Evolutionary conservation across 371 early-diverging fungal species (phyloP), one percentile per base, ranked within the genome.

Genomic region (Rhizopus arrhizus): DNA sequence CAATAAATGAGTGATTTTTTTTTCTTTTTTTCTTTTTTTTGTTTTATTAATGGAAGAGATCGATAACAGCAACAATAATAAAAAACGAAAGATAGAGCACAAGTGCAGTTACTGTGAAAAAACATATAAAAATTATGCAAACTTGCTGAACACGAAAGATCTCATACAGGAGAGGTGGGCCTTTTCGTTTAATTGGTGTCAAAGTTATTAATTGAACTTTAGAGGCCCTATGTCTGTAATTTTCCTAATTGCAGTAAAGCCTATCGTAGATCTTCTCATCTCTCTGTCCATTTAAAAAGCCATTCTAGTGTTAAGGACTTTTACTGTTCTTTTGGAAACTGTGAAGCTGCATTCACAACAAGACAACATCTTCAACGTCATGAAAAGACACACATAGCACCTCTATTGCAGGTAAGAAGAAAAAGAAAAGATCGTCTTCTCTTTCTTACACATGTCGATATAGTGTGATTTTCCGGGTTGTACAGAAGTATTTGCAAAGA

Each of bases 81-180:
- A 64, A 41, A 54, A 22, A 32, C 36, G 58, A 45, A 64, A 52
- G 47, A 38, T 52, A 4, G 55, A 54, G 4, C 52, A 56, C 28
- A 34, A 53, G 5, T 68, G 68, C 11, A 40, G 51, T 10, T 57
- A 57, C 11, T 88, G 90, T 53, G 74, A 52, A 8, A 87, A 85
- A 55, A 33, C 71, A 0, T 90, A 84, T 56, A 65, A 72, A 15
- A 85, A 48, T 75, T 79, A 1, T 73, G 81, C 10, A 78, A 84
- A 56, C 71, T 88, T 0, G 50, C 38, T 7, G 81, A 83, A 22
- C 89, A 90, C 61, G 73, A 78, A 35, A 76, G 80, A 34, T 62
- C 74, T 1, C 90, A 88, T 69, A 83, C 86, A 3, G 83, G 84
- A 13, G 86, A 88, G 72, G 87, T 87, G 69, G 46, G 66, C 6